Conservation (phyloP, 164 flowering plant species). For the Kingdonia uniflora region DNA sequence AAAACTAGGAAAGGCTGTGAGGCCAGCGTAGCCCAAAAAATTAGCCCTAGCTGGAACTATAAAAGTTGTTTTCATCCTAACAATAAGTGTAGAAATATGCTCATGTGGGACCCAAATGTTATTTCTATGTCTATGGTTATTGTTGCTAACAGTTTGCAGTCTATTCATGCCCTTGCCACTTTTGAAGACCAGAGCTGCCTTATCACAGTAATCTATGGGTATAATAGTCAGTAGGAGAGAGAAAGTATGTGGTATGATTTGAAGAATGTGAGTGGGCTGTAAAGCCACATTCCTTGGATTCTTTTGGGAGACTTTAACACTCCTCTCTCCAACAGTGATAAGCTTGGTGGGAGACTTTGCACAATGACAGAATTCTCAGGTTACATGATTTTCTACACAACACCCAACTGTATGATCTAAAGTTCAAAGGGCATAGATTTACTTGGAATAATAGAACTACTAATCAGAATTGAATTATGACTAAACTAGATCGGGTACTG, state of each 20-base stretch:
- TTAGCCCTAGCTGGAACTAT: not conserved
- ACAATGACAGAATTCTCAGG: not conserved
- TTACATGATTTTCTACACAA: not conserved
- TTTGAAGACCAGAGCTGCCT: accelerated
- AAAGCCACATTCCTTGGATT: not conserved
- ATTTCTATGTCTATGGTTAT: not conserved
- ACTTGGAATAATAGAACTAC: not conserved
- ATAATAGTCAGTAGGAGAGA: not conserved
- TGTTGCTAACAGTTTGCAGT: not conserved
- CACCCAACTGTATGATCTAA: not conserved
- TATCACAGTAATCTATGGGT: not conserved
- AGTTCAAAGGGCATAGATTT: not conserved
- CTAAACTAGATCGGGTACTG: not conserved
- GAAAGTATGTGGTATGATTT: not conserved
- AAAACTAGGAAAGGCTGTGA: not conserved
- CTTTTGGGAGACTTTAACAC: not conserved
- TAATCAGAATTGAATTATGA: not conserved
- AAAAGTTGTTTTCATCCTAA: not conserved
- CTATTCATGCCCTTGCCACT: not conserved
- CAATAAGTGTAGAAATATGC: not conserved
- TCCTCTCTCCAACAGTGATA: not conserved
- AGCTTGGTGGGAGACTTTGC: not conserved
- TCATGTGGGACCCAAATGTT: not conserved
- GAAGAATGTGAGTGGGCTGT: not conserved
- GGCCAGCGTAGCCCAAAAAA: not conserved